These are phyloP conservation scores for Crataegus laevigata DNA, from an alignment of 306 rosid genomes.

Conservation along the genomic window DNA sequence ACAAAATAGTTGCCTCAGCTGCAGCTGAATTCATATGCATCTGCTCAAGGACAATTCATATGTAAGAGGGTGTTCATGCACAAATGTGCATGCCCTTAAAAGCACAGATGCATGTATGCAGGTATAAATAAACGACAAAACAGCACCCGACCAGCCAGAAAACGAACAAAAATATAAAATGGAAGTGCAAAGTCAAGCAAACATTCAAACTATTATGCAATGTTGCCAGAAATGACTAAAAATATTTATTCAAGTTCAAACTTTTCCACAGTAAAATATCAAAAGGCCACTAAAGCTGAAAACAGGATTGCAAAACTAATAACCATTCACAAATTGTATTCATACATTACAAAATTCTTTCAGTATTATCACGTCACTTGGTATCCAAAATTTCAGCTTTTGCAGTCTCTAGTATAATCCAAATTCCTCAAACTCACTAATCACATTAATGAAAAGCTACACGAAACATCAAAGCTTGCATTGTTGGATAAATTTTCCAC, in stretches of 20 bases:
- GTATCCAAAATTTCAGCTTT: background rate
- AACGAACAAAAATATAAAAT: background rate
- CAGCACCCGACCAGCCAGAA: background rate
- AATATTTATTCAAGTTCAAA: background rate
- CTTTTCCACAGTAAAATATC: background rate
- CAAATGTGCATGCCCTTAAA: background rate
- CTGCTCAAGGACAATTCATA: constrained; percentile 34
- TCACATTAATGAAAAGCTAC: background rate
- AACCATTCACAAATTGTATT: background rate
- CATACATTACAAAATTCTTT: background rate
- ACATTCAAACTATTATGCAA: background rate
- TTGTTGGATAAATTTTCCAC: background rate
- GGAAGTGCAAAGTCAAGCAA: background rate
- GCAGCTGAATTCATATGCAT: constrained; percentile 70
- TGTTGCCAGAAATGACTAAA: background rate
- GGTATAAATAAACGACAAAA: no score
- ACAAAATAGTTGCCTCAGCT: constrained; percentile 68
- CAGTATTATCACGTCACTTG: background rate
- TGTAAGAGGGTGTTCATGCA: background rate
- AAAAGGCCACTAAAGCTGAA: background rate
- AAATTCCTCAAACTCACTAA: background rate
- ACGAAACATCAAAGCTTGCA: background rate
- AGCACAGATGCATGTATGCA: background rate
- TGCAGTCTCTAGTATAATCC: background rate
- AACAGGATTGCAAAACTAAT: background rate